Conservation (phyloP, 805 yeast genomes). For the Sugiyamaella marilandica region DNA sequence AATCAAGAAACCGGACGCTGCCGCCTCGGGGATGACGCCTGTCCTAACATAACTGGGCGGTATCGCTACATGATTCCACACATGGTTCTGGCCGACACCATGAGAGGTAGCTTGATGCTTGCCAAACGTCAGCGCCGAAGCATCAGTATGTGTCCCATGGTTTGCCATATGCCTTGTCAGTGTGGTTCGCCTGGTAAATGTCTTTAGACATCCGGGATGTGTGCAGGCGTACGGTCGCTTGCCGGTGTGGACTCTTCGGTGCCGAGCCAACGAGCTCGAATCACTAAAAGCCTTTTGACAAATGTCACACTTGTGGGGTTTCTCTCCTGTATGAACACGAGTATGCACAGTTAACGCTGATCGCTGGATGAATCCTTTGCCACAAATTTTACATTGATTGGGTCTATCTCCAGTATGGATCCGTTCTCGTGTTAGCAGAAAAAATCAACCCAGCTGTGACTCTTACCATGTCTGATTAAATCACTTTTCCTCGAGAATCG, state of each 20-base stretch:
- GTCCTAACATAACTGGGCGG: too few species aligned
- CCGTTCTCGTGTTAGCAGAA: slow-evolving; percentile 35
- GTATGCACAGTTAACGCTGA: slow-evolving; percentile 75
- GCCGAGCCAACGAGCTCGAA: slow-evolving; percentile 60
- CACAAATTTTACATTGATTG: slow-evolving; percentile 49
- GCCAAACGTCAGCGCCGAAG: not conserved
- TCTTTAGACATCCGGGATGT: slow-evolving; percentile 58
- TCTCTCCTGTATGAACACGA: slow-evolving; percentile 78
- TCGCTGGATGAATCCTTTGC: slow-evolving; percentile 75
- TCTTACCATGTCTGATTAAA: slow-evolving; percentile 59
- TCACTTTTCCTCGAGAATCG: slow-evolving; percentile 73
- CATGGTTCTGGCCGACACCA: not conserved
- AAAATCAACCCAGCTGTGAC: too few species aligned
- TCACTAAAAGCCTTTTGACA: slow-evolving; percentile 35
- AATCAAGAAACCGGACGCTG: too few species aligned
- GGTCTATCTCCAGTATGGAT: slow-evolving; percentile 48
- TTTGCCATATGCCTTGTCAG: slow-evolving; percentile 68
- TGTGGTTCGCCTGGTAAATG: slow-evolving; percentile 81
- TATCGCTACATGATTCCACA: not conserved
- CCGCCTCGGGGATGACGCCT: too few species aligned
- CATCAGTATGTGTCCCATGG: slow-evolving; percentile 35
- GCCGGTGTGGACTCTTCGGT: slow-evolving; percentile 81
- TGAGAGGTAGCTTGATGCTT: not conserved
- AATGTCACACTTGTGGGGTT: slow-evolving; percentile 55
- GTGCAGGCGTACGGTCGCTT: slow-evolving; percentile 77